Evolutionary conservation across 345 rosid species (phyloP).

Genomic region (Mercurialis annua): DNA sequence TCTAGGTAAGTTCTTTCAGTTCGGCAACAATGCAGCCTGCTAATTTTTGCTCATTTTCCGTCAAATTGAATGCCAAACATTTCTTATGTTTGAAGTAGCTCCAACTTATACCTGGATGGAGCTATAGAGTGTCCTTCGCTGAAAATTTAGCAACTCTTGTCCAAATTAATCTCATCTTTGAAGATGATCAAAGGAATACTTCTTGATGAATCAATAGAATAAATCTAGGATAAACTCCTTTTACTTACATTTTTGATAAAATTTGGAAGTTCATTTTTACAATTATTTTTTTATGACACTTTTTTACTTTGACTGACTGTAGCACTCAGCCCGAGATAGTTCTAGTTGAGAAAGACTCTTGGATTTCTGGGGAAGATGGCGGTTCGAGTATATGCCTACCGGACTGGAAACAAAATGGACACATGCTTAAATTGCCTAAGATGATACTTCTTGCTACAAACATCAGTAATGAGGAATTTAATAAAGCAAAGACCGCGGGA

Average conservation of each 20-base stretch:
- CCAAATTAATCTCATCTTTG: background rate
- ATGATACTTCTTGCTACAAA: conserved; percentile 79
- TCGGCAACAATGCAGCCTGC: background rate
- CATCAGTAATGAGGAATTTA: conserved; percentile 54
- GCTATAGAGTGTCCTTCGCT: too few relatives aligned
- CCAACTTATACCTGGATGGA: background rate
- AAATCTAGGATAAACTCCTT: conserved; percentile 5
- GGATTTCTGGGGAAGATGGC: conserved; percentile 58
- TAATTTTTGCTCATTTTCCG: background rate
- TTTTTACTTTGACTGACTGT: conserved; percentile 27
- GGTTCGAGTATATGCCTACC: conserved; percentile 27
- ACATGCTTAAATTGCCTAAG: conserved; percentile 47
- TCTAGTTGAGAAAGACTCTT: conserved; percentile 85
- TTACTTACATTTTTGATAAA: too few relatives aligned
- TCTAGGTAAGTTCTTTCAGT: conserved; percentile 43
- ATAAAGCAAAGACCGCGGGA: conserved; percentile 75
- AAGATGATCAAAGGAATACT: background rate
- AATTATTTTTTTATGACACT: background rate
- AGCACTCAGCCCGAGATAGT: conserved; percentile 58
- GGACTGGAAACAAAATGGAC: conserved; percentile 54
- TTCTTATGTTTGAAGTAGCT: background rate
- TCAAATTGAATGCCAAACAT: background rate
- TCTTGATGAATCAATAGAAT: background rate
- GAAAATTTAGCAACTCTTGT: background rate
- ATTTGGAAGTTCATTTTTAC: too few relatives aligned